A percentile compares a stretch with the other conserved stretches of the same genome.
These are phyloP conservation scores for Lasiodiplodia gonubiensis DNA, from an alignment of 2,329 filamentous ascomycete genomes.

Conservation along the genomic window DNA sequence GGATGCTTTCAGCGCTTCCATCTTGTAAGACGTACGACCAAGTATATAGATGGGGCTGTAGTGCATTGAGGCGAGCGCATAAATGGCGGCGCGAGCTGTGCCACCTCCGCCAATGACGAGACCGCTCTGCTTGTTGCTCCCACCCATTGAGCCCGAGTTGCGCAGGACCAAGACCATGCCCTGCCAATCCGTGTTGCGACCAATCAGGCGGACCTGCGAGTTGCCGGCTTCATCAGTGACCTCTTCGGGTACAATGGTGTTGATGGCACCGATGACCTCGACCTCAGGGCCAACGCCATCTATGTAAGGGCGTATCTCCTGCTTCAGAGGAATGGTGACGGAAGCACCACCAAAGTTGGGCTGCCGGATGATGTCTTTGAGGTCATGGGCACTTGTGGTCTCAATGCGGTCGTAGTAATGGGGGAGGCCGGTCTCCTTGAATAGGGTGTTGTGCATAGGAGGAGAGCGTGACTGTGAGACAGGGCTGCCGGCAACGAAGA, in stretches of 20 bases:
- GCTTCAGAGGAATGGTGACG: constrained; percentile 93
- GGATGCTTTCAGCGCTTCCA: constrained; percentile 68
- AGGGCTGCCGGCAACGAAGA: constrained; percentile 87
- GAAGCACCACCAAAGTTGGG: constrained; percentile 88
- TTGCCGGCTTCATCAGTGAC: constrained; percentile 48
- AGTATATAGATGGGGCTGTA: constrained; percentile 87
- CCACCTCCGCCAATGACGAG: constrained; percentile 91
- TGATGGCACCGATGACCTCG: constrained; percentile 85
- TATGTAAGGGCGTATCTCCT: constrained; percentile 81
- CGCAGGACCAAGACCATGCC: constrained; percentile 85
- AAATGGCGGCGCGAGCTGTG: constrained; percentile 89
- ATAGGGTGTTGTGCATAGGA: constrained; percentile 86
- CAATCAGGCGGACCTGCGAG: constrained; percentile 63
- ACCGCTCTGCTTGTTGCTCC: constrained; percentile 51
- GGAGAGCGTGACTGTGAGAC: constrained; percentile 84
- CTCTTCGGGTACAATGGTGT: constrained; percentile 77
- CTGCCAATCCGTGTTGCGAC: constrained; percentile 95
- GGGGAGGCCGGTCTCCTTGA: constrained; percentile 76
- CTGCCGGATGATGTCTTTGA: constrained; percentile 69
- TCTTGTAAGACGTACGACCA: constrained; percentile 74
- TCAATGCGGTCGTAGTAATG: constrained; percentile 81
- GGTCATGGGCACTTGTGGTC: constrained; percentile 66
- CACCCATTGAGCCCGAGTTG: constrained; percentile 61
- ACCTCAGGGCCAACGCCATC: constrained; percentile 83
- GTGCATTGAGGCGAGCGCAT: constrained; percentile 80